These are phyloP conservation scores for Solanum boliviense DNA, from an alignment of 257 asterid genomes.

Conservation along the genomic window DNA sequence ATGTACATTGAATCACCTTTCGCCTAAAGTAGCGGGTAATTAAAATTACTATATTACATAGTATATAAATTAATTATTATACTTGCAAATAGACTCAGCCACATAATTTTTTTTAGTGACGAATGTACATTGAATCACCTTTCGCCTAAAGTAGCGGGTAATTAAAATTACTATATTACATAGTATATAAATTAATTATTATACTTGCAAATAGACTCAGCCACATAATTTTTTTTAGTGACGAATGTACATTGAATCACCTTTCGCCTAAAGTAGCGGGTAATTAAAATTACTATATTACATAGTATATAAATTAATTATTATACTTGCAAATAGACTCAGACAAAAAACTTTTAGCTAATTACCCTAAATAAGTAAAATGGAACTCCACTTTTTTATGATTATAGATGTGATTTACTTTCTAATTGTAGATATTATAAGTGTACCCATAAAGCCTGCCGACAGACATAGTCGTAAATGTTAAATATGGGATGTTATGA, in stretches of 20 bases:
- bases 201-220: not conserved
- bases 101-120: too few relatives aligned
- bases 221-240: too few relatives aligned
- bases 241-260: not conserved
- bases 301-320: not conserved
- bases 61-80: not conserved
- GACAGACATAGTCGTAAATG: not conserved
- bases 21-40: not conserved
- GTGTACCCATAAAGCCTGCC: not conserved
- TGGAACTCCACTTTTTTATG: not conserved
- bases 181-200: not conserved
- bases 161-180: not conserved
- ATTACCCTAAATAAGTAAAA: not conserved
- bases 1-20: not conserved
- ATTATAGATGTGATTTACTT: not conserved
- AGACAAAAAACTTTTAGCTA: not conserved
- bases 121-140: not conserved
- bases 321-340: not conserved
- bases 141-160: not conserved
- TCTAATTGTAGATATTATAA: not conserved
- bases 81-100: not conserved
- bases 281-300: not conserved
- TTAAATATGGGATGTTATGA: not conserved
- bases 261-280: not conserved
- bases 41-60: not conserved